phyloP scores from a whole-genome alignment of 2,329 filamentous ascomycete genomes.

The Decorospora gaudefroyi region DNA sequence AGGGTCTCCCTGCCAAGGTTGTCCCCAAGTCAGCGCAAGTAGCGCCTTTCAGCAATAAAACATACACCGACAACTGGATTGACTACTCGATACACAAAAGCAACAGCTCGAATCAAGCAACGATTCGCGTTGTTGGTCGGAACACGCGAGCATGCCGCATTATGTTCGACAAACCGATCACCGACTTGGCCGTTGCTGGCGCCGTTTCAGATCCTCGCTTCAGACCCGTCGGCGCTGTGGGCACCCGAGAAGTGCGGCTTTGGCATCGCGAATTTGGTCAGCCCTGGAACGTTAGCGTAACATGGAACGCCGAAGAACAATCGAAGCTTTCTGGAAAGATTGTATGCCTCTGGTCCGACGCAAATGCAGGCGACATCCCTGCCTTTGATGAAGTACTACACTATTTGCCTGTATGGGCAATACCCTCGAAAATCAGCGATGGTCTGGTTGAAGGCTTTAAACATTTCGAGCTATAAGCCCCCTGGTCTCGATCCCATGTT shows the following conservation, averaged over 20 bases:
- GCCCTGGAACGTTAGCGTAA: conserved; percentile 74
- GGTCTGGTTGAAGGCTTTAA: conserved; percentile 82
- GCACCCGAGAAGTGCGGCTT: conserved; percentile 70
- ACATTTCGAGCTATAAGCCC: conserved; percentile 55
- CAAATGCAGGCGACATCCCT: conserved; percentile 75
- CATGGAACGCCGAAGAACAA: conserved; percentile 58
- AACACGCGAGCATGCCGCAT: conserved; percentile 82
- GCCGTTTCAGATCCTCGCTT: conserved; percentile 67
- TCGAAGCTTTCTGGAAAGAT: conserved; percentile 61
- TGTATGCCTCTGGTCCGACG: conserved; percentile 86
- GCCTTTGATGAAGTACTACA: conserved; percentile 78
- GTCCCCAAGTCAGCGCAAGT: conserved; percentile 51
- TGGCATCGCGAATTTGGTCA: conserved; percentile 82
- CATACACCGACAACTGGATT: conserved; percentile 59
- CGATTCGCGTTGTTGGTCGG: conserved; percentile 68
- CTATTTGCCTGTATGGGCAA: conserved; percentile 80
- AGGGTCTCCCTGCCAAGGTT: conserved; percentile 69
- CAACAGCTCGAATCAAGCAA: conserved; percentile 58
- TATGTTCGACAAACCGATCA: conserved; percentile 69
- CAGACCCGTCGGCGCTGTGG: conserved; percentile 64
- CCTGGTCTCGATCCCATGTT: conserved; percentile 21
- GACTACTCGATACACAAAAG: conserved; percentile 63
- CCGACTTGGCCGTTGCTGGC: conserved; percentile 66
- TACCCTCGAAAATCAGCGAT: conserved; percentile 73
- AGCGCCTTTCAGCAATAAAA: conserved; percentile 32